Evolutionary conservation across 23 red algal genomes (phyloP).

Genomic region (Agarophyton chilense): DNA sequence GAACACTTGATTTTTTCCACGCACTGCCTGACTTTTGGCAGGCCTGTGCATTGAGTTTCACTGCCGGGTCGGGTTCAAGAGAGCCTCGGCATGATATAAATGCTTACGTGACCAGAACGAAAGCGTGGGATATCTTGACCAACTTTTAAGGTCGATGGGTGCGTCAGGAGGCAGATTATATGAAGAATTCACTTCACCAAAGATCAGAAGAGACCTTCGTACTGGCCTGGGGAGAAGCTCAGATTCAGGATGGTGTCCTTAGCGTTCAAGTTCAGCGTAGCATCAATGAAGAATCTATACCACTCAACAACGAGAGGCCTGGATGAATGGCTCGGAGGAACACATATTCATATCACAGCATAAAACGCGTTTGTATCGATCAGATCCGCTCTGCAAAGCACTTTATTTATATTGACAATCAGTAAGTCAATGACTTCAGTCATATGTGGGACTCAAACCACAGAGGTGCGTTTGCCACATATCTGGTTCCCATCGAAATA

Average conservation of each 20-base stretch:
- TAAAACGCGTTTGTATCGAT: slow-evolving; percentile 75
- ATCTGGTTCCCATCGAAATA: slow-evolving; percentile 68
- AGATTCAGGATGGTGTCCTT: slow-evolving; percentile 46
- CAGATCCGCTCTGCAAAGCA: slow-evolving; percentile 73
- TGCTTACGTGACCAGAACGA: slow-evolving; percentile 30
- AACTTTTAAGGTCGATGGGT: slow-evolving; percentile 82
- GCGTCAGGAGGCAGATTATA: slow-evolving; percentile 38
- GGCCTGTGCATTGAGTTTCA: slow-evolving; percentile 31
- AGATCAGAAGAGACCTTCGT: slow-evolving; percentile 39
- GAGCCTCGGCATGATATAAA: slow-evolving; percentile 84
- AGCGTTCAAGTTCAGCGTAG: slow-evolving; percentile 65
- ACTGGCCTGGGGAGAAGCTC: slow-evolving; percentile 40
- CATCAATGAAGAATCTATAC: slow-evolving; percentile 66
- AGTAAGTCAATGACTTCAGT: slow-evolving; percentile 70
- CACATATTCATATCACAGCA: slow-evolving; percentile 52
- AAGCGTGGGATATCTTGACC: slow-evolving; percentile 73
- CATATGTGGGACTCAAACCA: slow-evolving; percentile 69
- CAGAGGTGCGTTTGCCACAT: slow-evolving; percentile 38
- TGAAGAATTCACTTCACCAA: slow-evolving; percentile 31
- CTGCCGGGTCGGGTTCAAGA: slow-evolving; percentile 56
- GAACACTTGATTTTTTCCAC: slow-evolving; percentile 56
- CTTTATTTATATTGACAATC: too few species aligned
- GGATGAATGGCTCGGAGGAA: slow-evolving; percentile 55
- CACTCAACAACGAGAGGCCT: slow-evolving; percentile 25
- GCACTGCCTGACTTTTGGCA: slow-evolving; percentile 72